Base-by-base conservation (phyloP, 495 filamentous ascomycete species). In the Copromyces sp. region DNA sequence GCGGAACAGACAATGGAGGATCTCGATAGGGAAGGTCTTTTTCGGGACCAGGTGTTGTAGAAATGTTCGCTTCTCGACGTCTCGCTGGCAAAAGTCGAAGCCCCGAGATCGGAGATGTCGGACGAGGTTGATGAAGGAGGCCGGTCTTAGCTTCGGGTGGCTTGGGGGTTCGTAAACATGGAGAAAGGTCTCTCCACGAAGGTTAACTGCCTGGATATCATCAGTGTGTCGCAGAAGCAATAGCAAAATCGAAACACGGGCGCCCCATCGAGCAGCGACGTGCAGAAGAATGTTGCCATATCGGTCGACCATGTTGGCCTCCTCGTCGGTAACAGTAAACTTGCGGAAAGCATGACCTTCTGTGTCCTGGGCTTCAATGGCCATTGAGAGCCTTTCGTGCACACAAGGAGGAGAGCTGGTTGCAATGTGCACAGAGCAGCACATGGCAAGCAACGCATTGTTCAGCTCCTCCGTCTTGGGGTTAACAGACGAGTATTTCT, bases 211-310 rank as follows among this genome's bases (percentile, higher is more conserved):
- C 45, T 77, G 76, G 5, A 79, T 68, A n/a, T 80, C 79, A 44
- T 77, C 74, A 1, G 77, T 78, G 72, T 76, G 78, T n/a, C 75
- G 70, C n/a, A 79, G 71, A 37, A 80, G 76, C 53, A 79, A 71
- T 47, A 79, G 37, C 38, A 80, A 71, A 17, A 80, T 71, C 1
- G 78, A 79, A 2, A 80, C 75, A 37, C 79, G 78, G 24, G 79
- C 79, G 40, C 79, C 79, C 79, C 79, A 80, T 9, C 79, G 65
- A 9, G 79, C 79, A 9, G 79, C 79, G 8, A 78, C 77, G 45
- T 80, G 78, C 14, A 80, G 78, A 41, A 80, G 73, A 39, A 77
- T 73, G 78, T 80, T 80, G 68, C 79, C 79, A 32, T 74, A 80
- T 61, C 75, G 75, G 73, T 80, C 79, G 16, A 74, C 73, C 70